These are phyloP conservation scores for Fusarium globosum DNA, from an alignment of 2,329 filamentous ascomycete genomes.

Conservation along the genomic window DNA sequence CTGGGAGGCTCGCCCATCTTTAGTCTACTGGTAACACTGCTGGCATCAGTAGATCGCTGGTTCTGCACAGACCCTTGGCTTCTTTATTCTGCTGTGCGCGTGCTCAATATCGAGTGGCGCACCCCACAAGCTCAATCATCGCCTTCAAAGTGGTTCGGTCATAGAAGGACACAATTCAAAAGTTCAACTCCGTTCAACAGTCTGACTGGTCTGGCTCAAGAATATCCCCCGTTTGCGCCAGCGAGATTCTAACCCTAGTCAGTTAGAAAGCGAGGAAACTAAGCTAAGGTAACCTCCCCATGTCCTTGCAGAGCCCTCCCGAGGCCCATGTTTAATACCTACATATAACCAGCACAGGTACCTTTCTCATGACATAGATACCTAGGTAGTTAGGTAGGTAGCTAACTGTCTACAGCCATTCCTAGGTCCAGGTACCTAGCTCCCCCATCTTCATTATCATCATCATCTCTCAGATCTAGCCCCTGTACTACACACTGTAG, in stretches of 20 bases:
- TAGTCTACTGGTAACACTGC: conserved; percentile 29
- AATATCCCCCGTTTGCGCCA: background rate
- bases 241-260: background rate
- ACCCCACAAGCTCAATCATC: conserved; percentile 29
- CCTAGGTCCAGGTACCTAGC: background rate
- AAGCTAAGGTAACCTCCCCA: conserved; percentile 18
- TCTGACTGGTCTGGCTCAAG: conserved; percentile 18
- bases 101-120: conserved; percentile 38
- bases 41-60: conserved; percentile 35
- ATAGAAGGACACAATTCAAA: conserved; percentile 9
- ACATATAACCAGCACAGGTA: background rate
- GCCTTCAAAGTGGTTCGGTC: conserved; percentile 25
- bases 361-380: background rate
- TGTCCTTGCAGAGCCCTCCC: conserved; percentile 19
- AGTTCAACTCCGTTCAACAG: background rate
- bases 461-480: background rate
- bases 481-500: background rate
- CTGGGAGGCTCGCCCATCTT: conserved; percentile 18
- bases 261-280: conserved; percentile 11
- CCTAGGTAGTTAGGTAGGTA: background rate
- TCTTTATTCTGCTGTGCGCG: conserved; percentile 26
- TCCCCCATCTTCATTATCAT: background rate
- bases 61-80: conserved; percentile 38
- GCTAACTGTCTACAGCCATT: background rate
- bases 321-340: conserved; percentile 5